Conservation (phyloP, 2,329 filamentous ascomycete species). For the Hypoxylon sp. region DNA sequence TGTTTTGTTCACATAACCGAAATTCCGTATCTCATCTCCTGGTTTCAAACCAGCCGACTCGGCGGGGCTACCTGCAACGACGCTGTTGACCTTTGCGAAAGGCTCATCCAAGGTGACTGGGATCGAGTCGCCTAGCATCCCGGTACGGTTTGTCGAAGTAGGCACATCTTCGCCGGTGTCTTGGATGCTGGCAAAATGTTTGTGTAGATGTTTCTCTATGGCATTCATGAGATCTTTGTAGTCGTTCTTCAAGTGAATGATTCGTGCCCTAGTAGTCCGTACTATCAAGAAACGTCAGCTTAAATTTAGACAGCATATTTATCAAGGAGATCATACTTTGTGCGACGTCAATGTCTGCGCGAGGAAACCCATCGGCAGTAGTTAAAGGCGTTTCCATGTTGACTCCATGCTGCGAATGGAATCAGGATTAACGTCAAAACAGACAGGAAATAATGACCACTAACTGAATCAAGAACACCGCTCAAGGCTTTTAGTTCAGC, state of each 20-base stretch:
- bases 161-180: conserved; percentile 62
- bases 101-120: conserved; percentile 61
- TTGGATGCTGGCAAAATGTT: conserved; percentile 83
- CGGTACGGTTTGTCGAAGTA: conserved; percentile 44
- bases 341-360: conserved; percentile 93
- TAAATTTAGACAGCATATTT: background rate
- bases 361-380: conserved; percentile 91
- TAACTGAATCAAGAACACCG: conserved; percentile 88
- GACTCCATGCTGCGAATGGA: conserved; percentile 80
- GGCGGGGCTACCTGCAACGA: conserved; percentile 84
- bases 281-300: conserved; percentile 66
- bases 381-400: conserved; percentile 91
- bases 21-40: conserved; percentile 86
- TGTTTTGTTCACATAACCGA: conserved; percentile 84
- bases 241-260: conserved; percentile 92
- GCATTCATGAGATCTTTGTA: conserved; percentile 89
- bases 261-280: conserved; percentile 90
- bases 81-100: conserved; percentile 92
- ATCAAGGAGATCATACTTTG: conserved; percentile 75
- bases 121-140: conserved; percentile 54
- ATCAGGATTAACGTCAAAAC: conserved; percentile 36
- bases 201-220: conserved; percentile 89
- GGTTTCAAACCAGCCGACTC: conserved; percentile 83
- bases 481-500: conserved; percentile 88
- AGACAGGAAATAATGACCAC: conserved; percentile 50